Conservation (phyloP, 2,329 filamentous ascomycete species). For the Cadophora sp. region DNA sequence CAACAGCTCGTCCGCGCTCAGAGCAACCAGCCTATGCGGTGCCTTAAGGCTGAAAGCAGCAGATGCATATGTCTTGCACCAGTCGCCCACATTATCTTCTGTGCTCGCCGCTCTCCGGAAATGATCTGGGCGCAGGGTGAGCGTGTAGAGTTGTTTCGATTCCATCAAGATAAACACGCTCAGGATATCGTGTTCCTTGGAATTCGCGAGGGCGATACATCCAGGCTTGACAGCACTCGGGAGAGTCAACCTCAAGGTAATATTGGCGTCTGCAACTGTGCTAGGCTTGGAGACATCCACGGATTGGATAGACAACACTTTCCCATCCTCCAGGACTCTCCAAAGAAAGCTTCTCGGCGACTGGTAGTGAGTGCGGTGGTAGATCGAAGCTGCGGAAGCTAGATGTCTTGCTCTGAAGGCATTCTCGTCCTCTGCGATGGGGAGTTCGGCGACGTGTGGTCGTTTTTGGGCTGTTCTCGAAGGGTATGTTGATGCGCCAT, state of each 20-base stretch:
- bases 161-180: constrained; percentile 82
- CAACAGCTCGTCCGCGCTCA: constrained; percentile 75
- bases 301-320: constrained; percentile 80
- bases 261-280: constrained; percentile 70
- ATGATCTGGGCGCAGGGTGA: constrained; percentile 82
- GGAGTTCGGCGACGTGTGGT: constrained; percentile 47
- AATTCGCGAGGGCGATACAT: constrained; percentile 84
- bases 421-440: constrained; percentile 70
- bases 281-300: constrained; percentile 79
- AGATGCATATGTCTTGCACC: constrained; percentile 77
- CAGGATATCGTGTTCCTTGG: constrained; percentile 77
- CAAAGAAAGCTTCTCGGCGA: constrained; percentile 89
- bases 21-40: constrained; percentile 81
- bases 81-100: constrained; percentile 76
- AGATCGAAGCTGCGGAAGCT: constrained; percentile 81
- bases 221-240: constrained; percentile 73
- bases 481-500: constrained; percentile 47
- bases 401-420: constrained; percentile 76
- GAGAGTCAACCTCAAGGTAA: constrained; percentile 82
- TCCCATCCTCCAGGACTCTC: constrained; percentile 83
- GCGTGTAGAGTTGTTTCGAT: constrained; percentile 80
- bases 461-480: constrained; percentile 50
- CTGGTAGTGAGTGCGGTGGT: constrained; percentile 77
- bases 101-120: constrained; percentile 74
- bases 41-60: constrained; percentile 78